A percentile compares a stretch with the other conserved stretches of the same genome.
phyloP scores from a whole-genome alignment of 805 yeast genomes.

The Saturnispora serradocipensis region DNA sequence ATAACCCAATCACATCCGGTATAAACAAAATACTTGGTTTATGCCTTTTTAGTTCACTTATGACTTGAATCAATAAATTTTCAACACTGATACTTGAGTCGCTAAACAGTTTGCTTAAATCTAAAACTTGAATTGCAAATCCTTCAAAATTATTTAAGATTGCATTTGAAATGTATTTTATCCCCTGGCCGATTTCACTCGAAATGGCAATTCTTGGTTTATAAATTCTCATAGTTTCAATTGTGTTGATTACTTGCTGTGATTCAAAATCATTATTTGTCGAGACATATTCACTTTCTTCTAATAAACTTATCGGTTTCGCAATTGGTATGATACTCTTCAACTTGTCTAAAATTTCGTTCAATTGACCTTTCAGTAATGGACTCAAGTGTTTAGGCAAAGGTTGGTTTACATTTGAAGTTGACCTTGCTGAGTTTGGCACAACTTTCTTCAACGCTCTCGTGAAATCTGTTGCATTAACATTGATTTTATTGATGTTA shows the following conservation, averaged over 20 bases:
- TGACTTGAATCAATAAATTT: conserved; percentile 70
- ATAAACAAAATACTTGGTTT: conserved; percentile 79
- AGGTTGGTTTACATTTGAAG: conserved; percentile 61
- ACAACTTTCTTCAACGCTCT: conserved; percentile 76
- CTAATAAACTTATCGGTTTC: conserved; percentile 47
- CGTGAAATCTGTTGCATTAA: conserved; percentile 77
- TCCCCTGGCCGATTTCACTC: conserved; percentile 79
- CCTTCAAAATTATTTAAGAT: conserved; percentile 78
- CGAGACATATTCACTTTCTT: conserved; percentile 60
- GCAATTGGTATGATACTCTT: conserved; percentile 53
- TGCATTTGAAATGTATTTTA: conserved; percentile 76
- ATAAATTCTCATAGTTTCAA: conserved; percentile 48
- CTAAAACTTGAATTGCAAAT: conserved; percentile 78
- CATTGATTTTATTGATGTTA: conserved; percentile 61
- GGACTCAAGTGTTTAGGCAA: conserved; percentile 67
- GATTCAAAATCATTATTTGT: conserved; percentile 51
- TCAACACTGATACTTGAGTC: conserved; percentile 80
- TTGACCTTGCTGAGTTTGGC: conserved; percentile 86
- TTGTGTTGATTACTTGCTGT: conserved; percentile 46
- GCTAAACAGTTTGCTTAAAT: conserved; percentile 64
- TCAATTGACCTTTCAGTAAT: conserved; percentile 44
- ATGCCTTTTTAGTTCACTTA: conserved; percentile 81
- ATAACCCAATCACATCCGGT: conserved; percentile 78
- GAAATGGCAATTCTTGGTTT: conserved; percentile 71
- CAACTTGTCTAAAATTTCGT: conserved; percentile 37